Evolutionary conservation across 2,329 filamentous ascomycete genomes (phyloP), one percentile per base, ranked within the genome.

Genomic region (Zymoseptoria ardabiliae): DNA sequence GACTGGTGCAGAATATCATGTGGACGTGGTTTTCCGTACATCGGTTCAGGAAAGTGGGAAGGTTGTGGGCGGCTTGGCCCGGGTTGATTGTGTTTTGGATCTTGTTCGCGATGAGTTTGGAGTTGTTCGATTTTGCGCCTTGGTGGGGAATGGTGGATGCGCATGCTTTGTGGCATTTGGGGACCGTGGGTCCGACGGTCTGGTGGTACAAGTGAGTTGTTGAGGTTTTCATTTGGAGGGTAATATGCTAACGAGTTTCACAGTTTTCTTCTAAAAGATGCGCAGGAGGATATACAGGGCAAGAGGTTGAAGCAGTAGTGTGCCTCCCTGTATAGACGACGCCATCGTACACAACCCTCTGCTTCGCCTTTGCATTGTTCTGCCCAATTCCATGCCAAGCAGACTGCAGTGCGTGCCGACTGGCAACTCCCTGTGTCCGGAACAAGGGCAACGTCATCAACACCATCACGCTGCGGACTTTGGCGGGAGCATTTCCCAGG

Each of bases 141-240:
- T 82, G 89, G 76, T 81, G 83, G 73, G 89, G 90, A 7, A 85
- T 88, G 73, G 76, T 99, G 55, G 94, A 99, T 79, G 94, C 94
- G 3, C 94, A 99, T 77, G 92, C 90, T 70, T 75, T 99, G 63
- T 99, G 94, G 94, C 94, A 99, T 81, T 73, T 96, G 62, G 91
- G 92, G 58, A 99, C 94, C 0, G 93, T 99, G 55, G 82, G 83
- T 30, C 94, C 94, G 9, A 90, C 90, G 0, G 79, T 94, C 54
- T 82, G 96, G 79, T 97, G 90, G 90, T 99, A 99, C 75, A 91
- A 89, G 92, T 97, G 78, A 81, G 91, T 86, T 51, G 25, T 11
- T 57, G 8, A 22, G 41, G 10, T 13, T 19, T 57, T 56, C 8
- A 25, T 23, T 28, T 30, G 55, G 45, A 53, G 56, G 19, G 4